Conservation (phyloP, 225 moss, liverwort and hornwort genomes). For the Antitrichia curtipendula region DNA sequence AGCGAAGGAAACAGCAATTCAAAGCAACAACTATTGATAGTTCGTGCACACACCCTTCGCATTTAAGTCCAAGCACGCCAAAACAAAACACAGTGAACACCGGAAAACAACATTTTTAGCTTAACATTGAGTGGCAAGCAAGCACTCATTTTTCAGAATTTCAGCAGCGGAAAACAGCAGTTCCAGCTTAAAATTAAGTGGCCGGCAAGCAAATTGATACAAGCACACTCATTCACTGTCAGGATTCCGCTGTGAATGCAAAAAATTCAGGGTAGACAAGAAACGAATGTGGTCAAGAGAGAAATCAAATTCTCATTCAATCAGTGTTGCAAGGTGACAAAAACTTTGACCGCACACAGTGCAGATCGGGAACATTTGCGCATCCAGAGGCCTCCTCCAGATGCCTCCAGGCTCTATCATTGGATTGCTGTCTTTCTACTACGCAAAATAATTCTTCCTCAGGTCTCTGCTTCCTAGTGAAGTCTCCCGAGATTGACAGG, state of each 20-base stretch:
- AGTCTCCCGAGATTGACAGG: neutral
- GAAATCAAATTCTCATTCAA: neutral
- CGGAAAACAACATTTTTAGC: neutral
- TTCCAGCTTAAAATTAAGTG: neutral
- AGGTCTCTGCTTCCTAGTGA: neutral
- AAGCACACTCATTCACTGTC: neutral
- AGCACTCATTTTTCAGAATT: too few species aligned
- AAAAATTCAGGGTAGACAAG: neutral
- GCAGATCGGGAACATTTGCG: neutral
- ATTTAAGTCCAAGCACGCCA: neutral
- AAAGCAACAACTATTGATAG: neutral
- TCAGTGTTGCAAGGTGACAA: neutral
- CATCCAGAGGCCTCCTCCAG: conserved; percentile 6
- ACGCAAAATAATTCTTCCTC: neutral
- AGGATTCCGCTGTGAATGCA: neutral
- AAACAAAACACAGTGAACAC: neutral
- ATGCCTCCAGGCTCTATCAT: conserved; percentile 13
- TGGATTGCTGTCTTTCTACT: neutral
- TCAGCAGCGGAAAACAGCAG: too few species aligned
- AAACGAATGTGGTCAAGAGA: neutral
- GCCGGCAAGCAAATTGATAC: neutral
- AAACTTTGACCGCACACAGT: neutral
- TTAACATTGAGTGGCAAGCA: neutral
- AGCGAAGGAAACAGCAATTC: neutral
- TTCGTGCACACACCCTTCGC: neutral